phyloP scores from a whole-genome alignment of 768 basidiomycete species.

The Sarcomyxa edulis region DNA sequence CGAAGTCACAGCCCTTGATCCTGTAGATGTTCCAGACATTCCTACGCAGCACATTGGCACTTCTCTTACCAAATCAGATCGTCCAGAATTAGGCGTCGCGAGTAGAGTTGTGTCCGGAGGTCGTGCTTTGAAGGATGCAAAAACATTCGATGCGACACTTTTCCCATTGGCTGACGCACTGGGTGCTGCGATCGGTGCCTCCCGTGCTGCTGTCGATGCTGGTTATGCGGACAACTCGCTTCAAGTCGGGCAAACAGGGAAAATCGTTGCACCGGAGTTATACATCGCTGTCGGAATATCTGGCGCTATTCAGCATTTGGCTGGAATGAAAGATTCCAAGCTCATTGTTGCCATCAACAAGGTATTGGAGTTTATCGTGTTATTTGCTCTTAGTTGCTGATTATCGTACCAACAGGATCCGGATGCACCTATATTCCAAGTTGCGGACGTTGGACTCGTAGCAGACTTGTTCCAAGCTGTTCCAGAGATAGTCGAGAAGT shows the following conservation, averaged over 20 bases:
- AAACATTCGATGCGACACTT: conserved; percentile 82
- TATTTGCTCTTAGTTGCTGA: no score
- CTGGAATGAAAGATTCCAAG: conserved; percentile 99
- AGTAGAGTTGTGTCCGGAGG: conserved; percentile 91
- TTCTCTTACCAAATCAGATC: conserved; percentile 80
- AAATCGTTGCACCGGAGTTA: conserved; percentile 94
- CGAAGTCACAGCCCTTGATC: conserved; percentile 55
- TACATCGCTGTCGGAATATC: conserved; percentile 97
- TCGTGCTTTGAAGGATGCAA: conserved; percentile 88
- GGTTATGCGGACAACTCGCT: conserved; percentile 97
- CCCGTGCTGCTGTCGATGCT: conserved; percentile 95
- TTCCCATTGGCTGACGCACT: conserved; percentile 91
- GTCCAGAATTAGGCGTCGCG: conserved; percentile 89
- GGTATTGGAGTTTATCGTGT: conserved; percentile 37
- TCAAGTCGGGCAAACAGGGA: conserved; percentile 99
- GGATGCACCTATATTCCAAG: conserved; percentile 98
- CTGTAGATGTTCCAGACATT: conserved; percentile 55
- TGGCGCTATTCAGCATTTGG: conserved; percentile 97
- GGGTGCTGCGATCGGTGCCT: conserved; percentile 96
- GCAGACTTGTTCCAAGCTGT: conserved; percentile 91
- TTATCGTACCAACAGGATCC: conserved; percentile 55
- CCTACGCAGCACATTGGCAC: conserved; percentile 65
- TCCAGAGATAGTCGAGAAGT: conserved; percentile 84
- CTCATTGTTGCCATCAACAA: conserved; percentile 98
- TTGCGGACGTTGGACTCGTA: conserved; percentile 92